Percentiles rank a stretch among this genome's conserved stretches.
Conservation (phyloP, 257 asterid genomes). For the Striga asiatica region DNA sequence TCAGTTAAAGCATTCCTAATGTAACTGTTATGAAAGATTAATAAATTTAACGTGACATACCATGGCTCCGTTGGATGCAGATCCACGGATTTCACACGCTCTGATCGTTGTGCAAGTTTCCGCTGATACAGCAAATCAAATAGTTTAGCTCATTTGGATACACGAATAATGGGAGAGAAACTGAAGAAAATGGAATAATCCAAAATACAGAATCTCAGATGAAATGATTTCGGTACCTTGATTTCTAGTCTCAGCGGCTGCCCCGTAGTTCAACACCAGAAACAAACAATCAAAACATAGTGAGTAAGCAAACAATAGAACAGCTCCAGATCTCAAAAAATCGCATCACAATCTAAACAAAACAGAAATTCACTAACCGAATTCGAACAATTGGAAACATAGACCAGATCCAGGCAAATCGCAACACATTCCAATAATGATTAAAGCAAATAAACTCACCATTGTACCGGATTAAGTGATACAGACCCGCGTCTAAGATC, state of each 20-base stretch:
- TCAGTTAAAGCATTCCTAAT: not conserved
- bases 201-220: not conserved
- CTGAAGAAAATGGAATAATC: too few species aligned
- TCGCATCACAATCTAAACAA: slow-evolving; percentile 12
- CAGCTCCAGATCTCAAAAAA: slow-evolving; percentile 25
- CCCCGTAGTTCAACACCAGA: slow-evolving; percentile 16
- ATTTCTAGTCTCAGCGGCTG: slow-evolving; percentile 58
- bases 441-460: slow-evolving; percentile 30
- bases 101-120: slow-evolving; percentile 66
- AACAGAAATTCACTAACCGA: slow-evolving; percentile 20
- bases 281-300: not conserved
- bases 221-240: slow-evolving; percentile 28
- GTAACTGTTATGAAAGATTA: not conserved
- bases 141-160: too few species aligned
- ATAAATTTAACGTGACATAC: slow-evolving; percentile 16
- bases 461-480: slow-evolving; percentile 24
- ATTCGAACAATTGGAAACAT: slow-evolving; percentile 10
- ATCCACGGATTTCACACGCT: slow-evolving; percentile 68
- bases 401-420: slow-evolving; percentile 28
- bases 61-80: slow-evolving; percentile 80
- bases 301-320: slow-evolving; percentile 19
- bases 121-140: slow-evolving; percentile 33
- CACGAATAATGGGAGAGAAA: too few species aligned
- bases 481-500: slow-evolving; percentile 31
- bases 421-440: slow-evolving; percentile 14